phyloP scores from a whole-genome alignment of 495 filamentous ascomycete genomes.

The Neurospora intermedia region DNA sequence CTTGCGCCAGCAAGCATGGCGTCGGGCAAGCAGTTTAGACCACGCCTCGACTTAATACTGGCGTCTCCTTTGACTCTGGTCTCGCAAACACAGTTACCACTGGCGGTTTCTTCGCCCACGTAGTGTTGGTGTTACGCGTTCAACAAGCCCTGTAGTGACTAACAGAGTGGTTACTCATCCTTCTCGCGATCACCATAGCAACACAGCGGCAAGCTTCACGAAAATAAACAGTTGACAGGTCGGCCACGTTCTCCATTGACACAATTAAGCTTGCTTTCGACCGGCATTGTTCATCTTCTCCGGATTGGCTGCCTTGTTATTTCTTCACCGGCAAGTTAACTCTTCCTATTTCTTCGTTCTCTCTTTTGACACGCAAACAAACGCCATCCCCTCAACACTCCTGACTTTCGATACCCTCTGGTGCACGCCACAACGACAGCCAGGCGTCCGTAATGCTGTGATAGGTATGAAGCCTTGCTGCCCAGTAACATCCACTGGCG shows the following conservation, averaged over 20 bases:
- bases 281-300: neutral
- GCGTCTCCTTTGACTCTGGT: neutral
- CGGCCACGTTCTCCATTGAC: neutral
- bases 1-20: neutral
- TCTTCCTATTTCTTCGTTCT: neutral
- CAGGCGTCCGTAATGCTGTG: neutral
- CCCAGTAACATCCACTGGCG: neutral
- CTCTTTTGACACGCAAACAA: neutral
- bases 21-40: neutral
- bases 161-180: neutral
- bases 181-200: neutral
- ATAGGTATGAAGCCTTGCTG: neutral
- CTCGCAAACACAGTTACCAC: neutral
- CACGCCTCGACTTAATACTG: neutral
- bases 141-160: neutral
- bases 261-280: neutral
- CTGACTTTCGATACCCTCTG: neutral
- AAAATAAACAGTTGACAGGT: neutral
- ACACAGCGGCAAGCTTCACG: neutral
- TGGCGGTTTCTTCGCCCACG: neutral
- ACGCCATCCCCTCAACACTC: neutral
- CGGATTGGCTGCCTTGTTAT: neutral
- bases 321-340: neutral
- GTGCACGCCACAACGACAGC: neutral
- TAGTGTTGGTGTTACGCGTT: neutral